Evolutionary conservation across 805 yeast genomes (phyloP), one percentile per base, ranked within the genome.

Genomic region (Metschnikowia matae): DNA sequence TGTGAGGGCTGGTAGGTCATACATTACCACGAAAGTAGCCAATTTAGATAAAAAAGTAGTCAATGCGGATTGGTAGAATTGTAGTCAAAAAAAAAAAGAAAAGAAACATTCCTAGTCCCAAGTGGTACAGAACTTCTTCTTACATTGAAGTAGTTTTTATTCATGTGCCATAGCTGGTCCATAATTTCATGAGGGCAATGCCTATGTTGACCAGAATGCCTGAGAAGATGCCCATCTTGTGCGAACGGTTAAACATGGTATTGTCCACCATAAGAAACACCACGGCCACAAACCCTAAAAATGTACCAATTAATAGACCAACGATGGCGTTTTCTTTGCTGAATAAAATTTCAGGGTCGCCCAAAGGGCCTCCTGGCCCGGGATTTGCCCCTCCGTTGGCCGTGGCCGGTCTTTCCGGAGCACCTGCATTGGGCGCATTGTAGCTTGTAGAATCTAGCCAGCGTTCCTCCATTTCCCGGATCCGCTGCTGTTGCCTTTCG

Each of bases 401-500:
- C 49, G 51, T 6, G 44, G 34, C 5, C 36, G 42, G n/a, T 71
- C 78, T 45, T 73, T 79, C 48, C 75, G 76, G 48, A 10, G 10
- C 33, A 13, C 40, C 20, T 36, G 42, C 35, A 18, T 23, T n/a
- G 41, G 41, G 39, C 17, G 35, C 31, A 8, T 40, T 38, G 35
- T 41, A 42, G 4, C 48, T 41, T 5, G 89, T 85, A 44, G 85
- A 82, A 56, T 89, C 94, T 53, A 89, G 86, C 96, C 96, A 90
- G 50, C 88, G 75, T 57, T 89, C 96, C 62, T 89, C 96, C 51
- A 89, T 65, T 55, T 84, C 84, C 46, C 89, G 64, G 1, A 84
- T 66, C 50, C 78, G 47, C 33, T 62, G 57, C 48, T 63, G 68
- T 15, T 70, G 51, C 29, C 52, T 51, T 48, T 73, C 87, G 18